These are phyloP conservation scores for Arachis stenosperma DNA, from an alignment of 306 rosid species.

Conservation along the genomic window DNA sequence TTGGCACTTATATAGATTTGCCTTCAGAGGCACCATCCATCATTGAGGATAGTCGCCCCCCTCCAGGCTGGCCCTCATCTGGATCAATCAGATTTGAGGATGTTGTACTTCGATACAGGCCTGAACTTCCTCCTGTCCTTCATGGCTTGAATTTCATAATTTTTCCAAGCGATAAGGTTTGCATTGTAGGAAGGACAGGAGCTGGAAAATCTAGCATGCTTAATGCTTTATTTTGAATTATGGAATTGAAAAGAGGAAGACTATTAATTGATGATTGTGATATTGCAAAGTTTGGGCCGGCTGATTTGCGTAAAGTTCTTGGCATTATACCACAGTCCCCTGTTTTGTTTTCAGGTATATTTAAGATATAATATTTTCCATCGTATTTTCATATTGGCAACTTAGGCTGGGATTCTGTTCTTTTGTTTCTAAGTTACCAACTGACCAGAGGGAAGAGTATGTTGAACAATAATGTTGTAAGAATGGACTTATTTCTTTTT, in stretches of 20 bases:
- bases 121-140: conserved; percentile 90
- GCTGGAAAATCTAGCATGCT: conserved; percentile 97
- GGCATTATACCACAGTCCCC: conserved; percentile 94
- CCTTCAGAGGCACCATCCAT: conserved; percentile 87
- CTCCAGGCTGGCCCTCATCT: conserved; percentile 85
- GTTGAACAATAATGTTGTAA: not conserved
- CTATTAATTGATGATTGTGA: conserved; percentile 78
- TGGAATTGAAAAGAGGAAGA: conserved; percentile 83
- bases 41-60: conserved; percentile 76
- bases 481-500: too few species aligned
- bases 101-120: conserved; percentile 85
- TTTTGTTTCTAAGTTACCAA: not conserved
- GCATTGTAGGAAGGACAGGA: conserved; percentile 95
- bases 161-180: conserved; percentile 77
- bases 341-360: conserved; percentile 84
- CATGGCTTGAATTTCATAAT: conserved; percentile 73
- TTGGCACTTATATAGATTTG: conserved; percentile 79
- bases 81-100: conserved; percentile 79
- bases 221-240: conserved; percentile 83
- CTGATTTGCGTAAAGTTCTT: conserved; percentile 81
- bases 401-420: conserved; percentile 43
- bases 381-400: conserved; percentile 51
- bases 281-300: conserved; percentile 74
- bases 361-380: conserved; percentile 5
- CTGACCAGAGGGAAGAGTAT: not conserved